Evolutionary conservation across 176 grass and related monocot genomes (phyloP), one percentile per base, ranked within the genome.

Genomic region (Musa troglodytarum): DNA sequence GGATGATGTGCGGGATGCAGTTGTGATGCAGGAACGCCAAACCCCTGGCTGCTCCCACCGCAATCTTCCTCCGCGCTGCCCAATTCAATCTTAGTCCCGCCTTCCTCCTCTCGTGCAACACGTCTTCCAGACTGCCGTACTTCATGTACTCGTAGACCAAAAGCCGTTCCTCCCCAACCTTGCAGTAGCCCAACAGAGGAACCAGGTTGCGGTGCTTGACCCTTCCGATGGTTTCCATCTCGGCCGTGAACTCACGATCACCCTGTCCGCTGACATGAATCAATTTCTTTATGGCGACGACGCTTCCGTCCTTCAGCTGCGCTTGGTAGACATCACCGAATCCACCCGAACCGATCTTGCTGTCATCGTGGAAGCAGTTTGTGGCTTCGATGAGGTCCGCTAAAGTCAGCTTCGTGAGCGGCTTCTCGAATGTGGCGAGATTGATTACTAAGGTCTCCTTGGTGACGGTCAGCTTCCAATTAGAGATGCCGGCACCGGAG

Each of bases 171-270:
- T 94, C 95, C 0, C 78, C 88, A 19, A 87, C 87, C 83, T 91
- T 94, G 91, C 95, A 99, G 75, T 94, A 99, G 53, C 95, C 95
- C 0, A 99, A 82, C 7, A 99, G 84, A 10, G 91, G 88, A 28
- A 99, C 95, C 21, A 99, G 86, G 34, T 99, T 99, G 23, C 95
- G 95, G 78, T 99, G 95, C 76, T 88, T 99, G 82, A 99, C 87
- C 85, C 81, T 99, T 26, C 95, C 95, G 22, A 94, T 94, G 50
- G 95, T 99, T 71, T 99, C 95, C 95, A 99, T 99, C 80, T 99
- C 95, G 11, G 95, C 95, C 11, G 81, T 94, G 74, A 99, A 99
- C 78, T 99, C 95, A 52, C 88, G 80, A 61, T 99, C 95, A 73
- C 95, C 95, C 84, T 99, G 95, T 2, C 95, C 95, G 26, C 90